Percentiles rank a stretch among this genome's conserved stretches.
Conservation (phyloP, 768 basidiomycete species). For the Boletellus ananiceps region DNA sequence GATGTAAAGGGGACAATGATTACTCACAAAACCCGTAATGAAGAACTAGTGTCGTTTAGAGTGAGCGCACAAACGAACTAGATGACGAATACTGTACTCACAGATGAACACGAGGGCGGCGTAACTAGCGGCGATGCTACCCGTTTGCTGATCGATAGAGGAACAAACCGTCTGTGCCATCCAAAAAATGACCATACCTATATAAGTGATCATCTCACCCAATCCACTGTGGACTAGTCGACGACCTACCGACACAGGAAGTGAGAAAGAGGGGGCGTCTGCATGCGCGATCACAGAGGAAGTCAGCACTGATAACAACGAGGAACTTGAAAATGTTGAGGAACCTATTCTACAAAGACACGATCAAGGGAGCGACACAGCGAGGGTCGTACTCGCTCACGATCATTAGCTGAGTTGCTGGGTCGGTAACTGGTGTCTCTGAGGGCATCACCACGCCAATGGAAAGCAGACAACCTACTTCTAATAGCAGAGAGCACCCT, state of each 20-base stretch:
- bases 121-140: conserved; percentile 32
- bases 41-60: conserved; percentile 24
- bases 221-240: conserved; percentile 17
- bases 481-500: conserved; percentile 50
- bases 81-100: conserved; percentile 15
- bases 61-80: background rate
- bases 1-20: too few relatives aligned
- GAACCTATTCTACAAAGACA: conserved; percentile 41
- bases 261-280: conserved; percentile 47
- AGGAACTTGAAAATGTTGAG: conserved; percentile 54
- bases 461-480: conserved; percentile 26
- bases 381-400: conserved; percentile 22
- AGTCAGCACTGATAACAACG: conserved; percentile 45
- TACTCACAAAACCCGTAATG: conserved; percentile 37
- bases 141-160: conserved; percentile 26
- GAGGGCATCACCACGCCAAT: background rate
- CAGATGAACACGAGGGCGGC: conserved; percentile 46
- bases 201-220: conserved; percentile 31
- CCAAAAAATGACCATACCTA: conserved; percentile 39
- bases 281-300: conserved; percentile 47
- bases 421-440: conserved; percentile 35
- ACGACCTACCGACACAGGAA: conserved; percentile 33
- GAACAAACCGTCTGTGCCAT: conserved; percentile 37
- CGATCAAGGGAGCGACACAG: background rate
- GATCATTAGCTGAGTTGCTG: conserved; percentile 39